Evolutionary conservation across 2,329 filamentous ascomycete species (phyloP), one percentile per base, ranked within the genome.

Genomic region (Trichoderma pleuroti): DNA sequence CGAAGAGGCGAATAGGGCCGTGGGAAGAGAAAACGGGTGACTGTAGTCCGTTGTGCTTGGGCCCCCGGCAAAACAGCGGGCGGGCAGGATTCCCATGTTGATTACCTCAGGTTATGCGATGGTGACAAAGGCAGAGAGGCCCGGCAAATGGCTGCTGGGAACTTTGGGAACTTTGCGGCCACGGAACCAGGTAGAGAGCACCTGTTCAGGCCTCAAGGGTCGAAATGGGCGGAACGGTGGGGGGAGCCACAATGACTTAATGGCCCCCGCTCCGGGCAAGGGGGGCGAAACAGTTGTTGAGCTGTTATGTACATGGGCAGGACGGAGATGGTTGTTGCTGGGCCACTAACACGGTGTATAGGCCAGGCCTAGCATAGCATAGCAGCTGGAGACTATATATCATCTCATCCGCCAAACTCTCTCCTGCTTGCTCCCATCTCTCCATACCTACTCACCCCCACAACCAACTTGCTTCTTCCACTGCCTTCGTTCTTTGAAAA

Each of bases 191-290:
- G 9, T 46, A 18, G 7, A 39, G 24, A 24, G 16, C 28, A 34
- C n/a, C n/a, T n/a, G 36, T 39, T 18, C 39, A 42, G 59, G 59
- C 59, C 59, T 61, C 59, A 42, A 28, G 18, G 30, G 16, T 7
- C 34, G 32, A 34, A 61, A 39, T n/a, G 16, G 34, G 34, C 34
- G 64, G 42, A 26, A n/a, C 24, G n/a, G 63, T 26, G 64, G 42
- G 61, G 26, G 34, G 56, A 24, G 62, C 68, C 66, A 64, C 60
- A 59, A 70, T 72, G 71, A 70, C 71, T 72, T 72, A 70, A 72
- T 70, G 39, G 71, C 54, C 71, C 68, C 68, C 68, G 68, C 71
- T 72, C 61, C 61, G 71, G 54, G 54, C 42, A 61, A 63, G 49
- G 57, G 59, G 54, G 61, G 61, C 71, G 61, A 61, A 62, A 68